These are phyloP conservation scores for Pseudozyma hubeiensis DNA, from an alignment of 1,284 basidiomycete genomes.

Conservation along the genomic window DNA sequence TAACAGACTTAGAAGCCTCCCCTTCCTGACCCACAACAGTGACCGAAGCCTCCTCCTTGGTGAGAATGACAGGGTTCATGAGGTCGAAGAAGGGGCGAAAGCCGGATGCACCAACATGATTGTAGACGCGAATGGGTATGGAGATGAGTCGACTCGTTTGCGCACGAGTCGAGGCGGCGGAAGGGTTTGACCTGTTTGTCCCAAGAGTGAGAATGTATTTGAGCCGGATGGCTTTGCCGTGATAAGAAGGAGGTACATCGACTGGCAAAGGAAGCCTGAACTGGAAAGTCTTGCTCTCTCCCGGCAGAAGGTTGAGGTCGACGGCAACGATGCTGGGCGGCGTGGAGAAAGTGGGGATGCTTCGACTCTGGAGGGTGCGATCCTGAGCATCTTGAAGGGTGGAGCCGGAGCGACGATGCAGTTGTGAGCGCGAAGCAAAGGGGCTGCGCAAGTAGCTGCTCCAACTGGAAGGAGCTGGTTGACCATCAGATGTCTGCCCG, in stretches of 20 bases:
- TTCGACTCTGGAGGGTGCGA: conserved; percentile 69
- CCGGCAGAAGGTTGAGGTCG: conserved; percentile 80
- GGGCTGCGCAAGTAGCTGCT: conserved; percentile 34
- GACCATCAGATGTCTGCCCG: conserved; percentile 43
- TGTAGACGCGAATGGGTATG: conserved; percentile 87
- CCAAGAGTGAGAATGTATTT: conserved; percentile 89
- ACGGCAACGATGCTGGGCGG: conserved; percentile 86
- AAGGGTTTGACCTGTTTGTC: conserved; percentile 75
- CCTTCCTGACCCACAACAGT: conserved; percentile 16
- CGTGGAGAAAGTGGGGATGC: conserved; percentile 82
- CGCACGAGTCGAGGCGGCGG: conserved; percentile 29
- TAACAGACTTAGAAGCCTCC: background rate
- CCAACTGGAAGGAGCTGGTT: conserved; percentile 25
- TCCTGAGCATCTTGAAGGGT: conserved; percentile 74
- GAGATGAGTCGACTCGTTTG: conserved; percentile 83
- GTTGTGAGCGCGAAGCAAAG: conserved; percentile 16
- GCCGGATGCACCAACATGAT: conserved; percentile 74
- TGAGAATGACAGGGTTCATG: conserved; percentile 69
- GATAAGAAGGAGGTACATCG: conserved; percentile 87
- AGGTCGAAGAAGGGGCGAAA: conserved; percentile 70
- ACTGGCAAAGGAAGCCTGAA: conserved; percentile 70
- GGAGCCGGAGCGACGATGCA: conserved; percentile 71
- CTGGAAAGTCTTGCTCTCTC: conserved; percentile 78
- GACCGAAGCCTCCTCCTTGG: conserved; percentile 65
- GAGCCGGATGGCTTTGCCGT: conserved; percentile 84